Evolutionary conservation across 257 asterid species (phyloP).

Genomic region (Solanum etuberosum): DNA sequence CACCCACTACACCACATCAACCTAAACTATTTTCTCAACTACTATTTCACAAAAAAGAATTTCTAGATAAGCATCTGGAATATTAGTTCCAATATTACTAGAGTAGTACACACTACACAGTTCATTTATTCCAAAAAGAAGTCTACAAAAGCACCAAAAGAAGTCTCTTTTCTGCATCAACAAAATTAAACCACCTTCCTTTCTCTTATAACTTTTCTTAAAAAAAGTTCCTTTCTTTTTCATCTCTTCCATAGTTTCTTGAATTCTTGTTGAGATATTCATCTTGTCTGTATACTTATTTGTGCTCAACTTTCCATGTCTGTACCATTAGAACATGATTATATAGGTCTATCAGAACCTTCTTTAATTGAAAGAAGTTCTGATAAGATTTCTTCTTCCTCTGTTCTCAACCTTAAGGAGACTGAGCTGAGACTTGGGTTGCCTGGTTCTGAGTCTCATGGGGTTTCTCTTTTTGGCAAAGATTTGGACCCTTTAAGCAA

Average conservation of each 20-base stretch:
- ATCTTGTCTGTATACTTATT: not conserved
- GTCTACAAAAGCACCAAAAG: conserved; percentile 37
- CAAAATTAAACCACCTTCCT: not conserved
- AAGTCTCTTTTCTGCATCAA: conserved; percentile 22
- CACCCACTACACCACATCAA: not conserved
- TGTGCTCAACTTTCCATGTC: conserved; percentile 24
- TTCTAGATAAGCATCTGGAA: not conserved
- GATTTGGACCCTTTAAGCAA: conserved; percentile 32
- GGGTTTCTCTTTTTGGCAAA: conserved; percentile 45
- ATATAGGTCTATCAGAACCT: conserved; percentile 58
- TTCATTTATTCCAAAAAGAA: conserved; percentile 2
- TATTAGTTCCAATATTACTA: not conserved
- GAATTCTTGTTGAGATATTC: not conserved
- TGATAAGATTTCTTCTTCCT: conserved; percentile 21
- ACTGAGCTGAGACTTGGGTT: conserved; percentile 83
- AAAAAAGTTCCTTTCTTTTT: conserved; percentile 13
- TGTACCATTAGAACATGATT: conserved; percentile 48
- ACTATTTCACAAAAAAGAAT: not conserved
- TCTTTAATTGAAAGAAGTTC: conserved; percentile 25
- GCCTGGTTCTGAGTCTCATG: conserved; percentile 65
- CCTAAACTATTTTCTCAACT: not conserved
- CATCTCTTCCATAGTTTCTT: not conserved
- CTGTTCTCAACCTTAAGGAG: conserved; percentile 35
- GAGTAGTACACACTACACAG: not conserved
- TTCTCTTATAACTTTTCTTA: not conserved